These are phyloP conservation scores for Suhomyces sp. DNA, from an alignment of 805 yeast species.

Conservation along the genomic window DNA sequence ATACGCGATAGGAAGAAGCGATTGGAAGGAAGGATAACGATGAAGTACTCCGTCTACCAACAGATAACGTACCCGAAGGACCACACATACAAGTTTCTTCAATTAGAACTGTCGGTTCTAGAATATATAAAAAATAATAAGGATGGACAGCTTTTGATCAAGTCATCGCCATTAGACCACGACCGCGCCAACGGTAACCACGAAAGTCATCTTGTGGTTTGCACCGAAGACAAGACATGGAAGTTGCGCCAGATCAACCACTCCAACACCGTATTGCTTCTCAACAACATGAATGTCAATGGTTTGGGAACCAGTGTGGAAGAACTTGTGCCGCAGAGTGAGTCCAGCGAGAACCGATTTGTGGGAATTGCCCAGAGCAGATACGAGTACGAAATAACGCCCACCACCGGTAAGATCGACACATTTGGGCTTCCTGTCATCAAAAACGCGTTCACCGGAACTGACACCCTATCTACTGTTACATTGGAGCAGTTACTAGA, in stretches of 20 bases:
- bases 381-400: constrained; percentile 36
- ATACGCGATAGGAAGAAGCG: background rate
- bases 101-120: constrained; percentile 50
- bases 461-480: background rate
- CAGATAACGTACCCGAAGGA: constrained; percentile 19
- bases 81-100: constrained; percentile 47
- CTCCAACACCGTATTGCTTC: constrained; percentile 73
- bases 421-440: constrained; percentile 23
- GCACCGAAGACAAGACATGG: constrained; percentile 60
- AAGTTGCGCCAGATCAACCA: constrained; percentile 76
- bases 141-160: constrained; percentile 31
- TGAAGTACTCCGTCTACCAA: constrained; percentile 11
- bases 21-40: background rate
- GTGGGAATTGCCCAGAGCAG: constrained; percentile 27
- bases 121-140: constrained; percentile 25
- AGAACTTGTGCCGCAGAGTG: background rate
- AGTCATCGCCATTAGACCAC: constrained; percentile 25
- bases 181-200: constrained; percentile 5
- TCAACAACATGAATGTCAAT: constrained; percentile 20
- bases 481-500: constrained; percentile 26
- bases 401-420: constrained; percentile 27
- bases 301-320: background rate
- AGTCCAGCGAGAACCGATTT: constrained; percentile 16
- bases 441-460: background rate
- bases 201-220: constrained; percentile 51